These are phyloP conservation scores for Dactylellina sp. DNA, from an alignment of 2,329 filamentous ascomycete species.

Conservation along the genomic window DNA sequence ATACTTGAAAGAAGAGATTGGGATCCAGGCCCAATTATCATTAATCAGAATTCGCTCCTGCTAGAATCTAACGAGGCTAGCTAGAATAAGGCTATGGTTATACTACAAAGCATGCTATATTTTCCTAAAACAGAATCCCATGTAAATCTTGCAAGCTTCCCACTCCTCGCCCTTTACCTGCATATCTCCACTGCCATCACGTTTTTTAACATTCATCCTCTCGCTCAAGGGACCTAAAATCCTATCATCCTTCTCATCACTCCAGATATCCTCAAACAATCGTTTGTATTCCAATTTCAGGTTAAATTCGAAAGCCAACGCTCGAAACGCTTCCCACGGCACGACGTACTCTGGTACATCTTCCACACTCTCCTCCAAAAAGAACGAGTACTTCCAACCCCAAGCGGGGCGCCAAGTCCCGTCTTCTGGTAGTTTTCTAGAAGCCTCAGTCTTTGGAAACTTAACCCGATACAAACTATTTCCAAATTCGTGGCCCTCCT, in stretches of 20 bases:
- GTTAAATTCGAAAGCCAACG: conserved; percentile 94
- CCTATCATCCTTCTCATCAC: conserved; percentile 85
- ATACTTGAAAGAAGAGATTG: neutral
- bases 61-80: too few relatives aligned
- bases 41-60: conserved; percentile 8
- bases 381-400: conserved; percentile 98
- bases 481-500: conserved; percentile 80
- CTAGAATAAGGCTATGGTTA: neutral
- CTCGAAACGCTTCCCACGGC: conserved; percentile 97
- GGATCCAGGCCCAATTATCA: neutral
- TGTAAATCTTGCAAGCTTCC: conserved; percentile 72
- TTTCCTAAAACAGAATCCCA: conserved; percentile 56
- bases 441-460: conserved; percentile 72
- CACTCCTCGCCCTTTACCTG: conserved; percentile 86
- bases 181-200: conserved; percentile 69
- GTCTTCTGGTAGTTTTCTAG: conserved; percentile 78
- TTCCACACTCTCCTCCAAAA: conserved; percentile 93
- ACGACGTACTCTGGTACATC: conserved; percentile 97
- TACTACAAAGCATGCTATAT: conserved; percentile 24
- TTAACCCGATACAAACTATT: conserved; percentile 92
- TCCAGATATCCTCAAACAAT: conserved; percentile 90
- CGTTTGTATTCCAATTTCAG: conserved; percentile 95
- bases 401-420: conserved; percentile 94
- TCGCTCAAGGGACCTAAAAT: conserved; percentile 86
- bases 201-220: conserved; percentile 88